These are phyloP conservation scores for Actinidia arguta DNA, from an alignment of 179 eudicot species.

Conservation along the genomic window DNA sequence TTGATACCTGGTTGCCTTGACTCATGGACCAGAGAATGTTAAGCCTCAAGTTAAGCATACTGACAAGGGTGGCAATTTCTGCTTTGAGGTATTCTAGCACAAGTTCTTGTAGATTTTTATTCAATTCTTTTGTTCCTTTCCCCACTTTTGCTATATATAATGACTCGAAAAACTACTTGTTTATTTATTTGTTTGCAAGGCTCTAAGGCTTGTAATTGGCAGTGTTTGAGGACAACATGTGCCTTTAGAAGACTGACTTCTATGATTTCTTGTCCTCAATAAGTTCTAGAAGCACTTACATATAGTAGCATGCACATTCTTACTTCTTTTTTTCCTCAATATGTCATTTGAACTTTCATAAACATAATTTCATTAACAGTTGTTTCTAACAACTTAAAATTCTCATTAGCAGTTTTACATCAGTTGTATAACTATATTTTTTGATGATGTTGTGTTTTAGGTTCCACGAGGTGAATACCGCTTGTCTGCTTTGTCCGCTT, in stretches of 20 bases:
- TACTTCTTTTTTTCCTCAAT: neutral
- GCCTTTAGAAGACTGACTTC: neutral
- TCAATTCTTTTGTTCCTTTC: neutral
- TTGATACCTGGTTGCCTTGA: slow-evolving; percentile 80
- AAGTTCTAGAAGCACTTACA: neutral
- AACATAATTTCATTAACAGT: neutral
- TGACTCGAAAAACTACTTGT: neutral
- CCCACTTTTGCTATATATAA: neutral
- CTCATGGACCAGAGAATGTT: slow-evolving; percentile 99
- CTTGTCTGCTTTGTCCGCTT: slow-evolving; percentile 86
- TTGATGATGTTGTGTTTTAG: slow-evolving; percentile 43
- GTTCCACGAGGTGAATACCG: slow-evolving; percentile 97
- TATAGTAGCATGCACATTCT: neutral
- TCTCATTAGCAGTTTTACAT: neutral
- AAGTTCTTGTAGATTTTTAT: neutral
- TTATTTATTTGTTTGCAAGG: neutral
- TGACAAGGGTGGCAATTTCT: slow-evolving; percentile 74
- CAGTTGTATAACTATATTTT: neutral
- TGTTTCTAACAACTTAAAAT: neutral
- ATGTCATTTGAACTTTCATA: neutral
- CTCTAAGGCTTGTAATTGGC: neutral
- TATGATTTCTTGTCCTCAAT: neutral
- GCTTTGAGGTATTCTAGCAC: slow-evolving; percentile 80
- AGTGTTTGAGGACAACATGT: neutral
- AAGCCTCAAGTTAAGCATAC: slow-evolving; percentile 92